Evolutionary conservation across 352 stramenopile species (phyloP), one percentile per base, ranked within the genome.

Genomic region (Elongisporangium senticosum): DNA sequence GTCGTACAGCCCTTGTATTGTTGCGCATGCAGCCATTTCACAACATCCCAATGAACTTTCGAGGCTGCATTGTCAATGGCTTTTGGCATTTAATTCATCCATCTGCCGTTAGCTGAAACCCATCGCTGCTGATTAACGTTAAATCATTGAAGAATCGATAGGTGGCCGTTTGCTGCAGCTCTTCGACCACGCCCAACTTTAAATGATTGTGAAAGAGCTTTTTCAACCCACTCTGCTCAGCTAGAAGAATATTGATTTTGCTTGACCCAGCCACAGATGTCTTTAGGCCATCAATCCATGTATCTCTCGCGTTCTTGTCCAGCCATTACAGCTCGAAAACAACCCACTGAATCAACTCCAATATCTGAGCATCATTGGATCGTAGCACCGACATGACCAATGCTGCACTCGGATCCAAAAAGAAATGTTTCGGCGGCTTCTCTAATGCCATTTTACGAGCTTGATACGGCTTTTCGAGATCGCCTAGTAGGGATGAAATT

Each of bases 11-110:
- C 39, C 4, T 28, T 67, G 13, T 59, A 65, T 0, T 66, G 55
- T 23, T 69, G 69, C 8, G 62, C 52, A 37, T 76, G 59, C 20
- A 76, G 39, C 65, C 65, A 76, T n/a, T 69, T 71, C 0, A 76
- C 62, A 11, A 71, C 51, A 21, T 74, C 56, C 15, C 74, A 61
- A 22, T 76, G 62, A 13, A 65, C 69, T 13, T 68, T 71, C 23
- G 49, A 28, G 7, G 68, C 65, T 21, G 68, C 68, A 58, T 61
- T 48, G 39, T 76, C 59, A 65, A 76, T 76, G 1, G 62, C 65
- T 7, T 33, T 56, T 37, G 48, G 22, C 0, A 59, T 67, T 2
- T 43, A 2, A 43, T 6, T 3, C 11, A 43, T 43, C 13, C 33
- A 4, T 4, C 33, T 43, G 33, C 0, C 33, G 33, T 6, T 43